Percentiles rank a stretch among this genome's conserved stretches.
phyloP scores from a whole-genome alignment of 1,284 basidiomycete species.

The Wolfiporia cocos region DNA sequence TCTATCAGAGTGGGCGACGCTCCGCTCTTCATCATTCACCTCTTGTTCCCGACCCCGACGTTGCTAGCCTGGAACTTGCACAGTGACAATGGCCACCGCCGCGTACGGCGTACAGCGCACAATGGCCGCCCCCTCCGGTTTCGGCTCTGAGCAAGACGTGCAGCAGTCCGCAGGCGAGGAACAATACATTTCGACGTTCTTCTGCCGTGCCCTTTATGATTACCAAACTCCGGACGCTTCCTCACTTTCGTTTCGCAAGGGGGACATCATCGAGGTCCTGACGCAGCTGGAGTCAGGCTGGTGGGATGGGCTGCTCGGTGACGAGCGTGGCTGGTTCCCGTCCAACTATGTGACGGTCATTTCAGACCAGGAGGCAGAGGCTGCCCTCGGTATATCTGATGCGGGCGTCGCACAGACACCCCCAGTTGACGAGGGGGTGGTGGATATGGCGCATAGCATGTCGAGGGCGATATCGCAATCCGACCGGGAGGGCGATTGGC shows the following conservation, averaged over 20 bases:
- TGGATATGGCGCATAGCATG: slow-evolving; percentile 47
- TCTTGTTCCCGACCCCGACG: slow-evolving; percentile 2
- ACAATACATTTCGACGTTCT: slow-evolving; percentile 63
- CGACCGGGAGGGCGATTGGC: slow-evolving; percentile 26
- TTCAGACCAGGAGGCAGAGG: slow-evolving; percentile 74
- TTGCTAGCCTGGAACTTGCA: slow-evolving; percentile 11
- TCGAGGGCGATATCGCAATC: slow-evolving; percentile 32
- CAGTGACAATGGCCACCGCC: slow-evolving; percentile 13
- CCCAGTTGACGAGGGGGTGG: slow-evolving; percentile 29
- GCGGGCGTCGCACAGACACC: slow-evolving; percentile 18
- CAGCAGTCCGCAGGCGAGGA: slow-evolving; percentile 34
- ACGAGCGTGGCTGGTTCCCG: slow-evolving; percentile 95
- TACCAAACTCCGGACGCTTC: slow-evolving; percentile 86
- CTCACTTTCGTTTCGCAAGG: slow-evolving; percentile 81
- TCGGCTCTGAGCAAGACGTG: slow-evolving; percentile 9
- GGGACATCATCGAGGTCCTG: slow-evolving; percentile 92
- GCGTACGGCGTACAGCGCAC: slow-evolving; percentile 16
- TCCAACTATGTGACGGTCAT: slow-evolving; percentile 89
- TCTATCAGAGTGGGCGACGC: slow-evolving; percentile 6
- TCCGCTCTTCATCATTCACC: neutral
- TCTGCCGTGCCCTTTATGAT: slow-evolving; percentile 91
- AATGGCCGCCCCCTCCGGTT: slow-evolving; percentile 11
- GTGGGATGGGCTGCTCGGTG: slow-evolving; percentile 95
- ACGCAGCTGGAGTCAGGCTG: slow-evolving; percentile 91
- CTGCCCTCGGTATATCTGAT: slow-evolving; percentile 49